Conservation (phyloP, 163 green algal genomes). For the Smithsoniella earleae region DNA sequence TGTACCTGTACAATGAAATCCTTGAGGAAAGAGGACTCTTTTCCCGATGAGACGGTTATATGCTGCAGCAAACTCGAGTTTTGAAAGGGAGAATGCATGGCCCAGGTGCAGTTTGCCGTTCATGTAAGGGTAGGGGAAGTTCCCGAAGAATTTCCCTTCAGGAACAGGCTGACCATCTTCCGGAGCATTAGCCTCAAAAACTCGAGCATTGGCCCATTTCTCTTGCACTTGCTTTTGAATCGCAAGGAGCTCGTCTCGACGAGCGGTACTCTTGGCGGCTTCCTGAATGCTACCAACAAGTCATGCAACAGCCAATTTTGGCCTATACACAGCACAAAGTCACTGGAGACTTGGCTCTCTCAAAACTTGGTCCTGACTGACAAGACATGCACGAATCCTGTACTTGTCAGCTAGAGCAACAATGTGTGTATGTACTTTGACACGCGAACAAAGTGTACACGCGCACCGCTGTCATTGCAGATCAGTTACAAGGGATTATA, state of each 20-base stretch:
- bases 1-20: slow-evolving; percentile 99
- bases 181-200: slow-evolving; percentile 79
- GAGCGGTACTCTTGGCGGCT: slow-evolving; percentile 39
- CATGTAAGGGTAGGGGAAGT: slow-evolving; percentile 99
- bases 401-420: not conserved
- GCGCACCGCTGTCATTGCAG: too few species aligned
- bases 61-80: slow-evolving; percentile 94
- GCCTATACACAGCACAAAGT: slow-evolving; percentile 8
- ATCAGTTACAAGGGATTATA: too few species aligned
- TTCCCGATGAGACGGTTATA: slow-evolving; percentile 87
- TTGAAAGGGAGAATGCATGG: slow-evolving; percentile 96
- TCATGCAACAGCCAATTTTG: not conserved
- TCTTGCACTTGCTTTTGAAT: slow-evolving; percentile 64
- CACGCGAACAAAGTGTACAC: too few species aligned
- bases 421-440: not conserved
- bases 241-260: slow-evolving; percentile 71
- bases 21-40: slow-evolving; percentile 89
- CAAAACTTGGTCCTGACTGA: not conserved
- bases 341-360: not conserved
- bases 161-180: slow-evolving; percentile 38
- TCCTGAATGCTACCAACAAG: not conserved
- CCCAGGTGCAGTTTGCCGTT: slow-evolving; percentile 97
- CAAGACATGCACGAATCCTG: too few species aligned
- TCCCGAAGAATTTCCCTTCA: slow-evolving; percentile 90
- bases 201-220: slow-evolving; percentile 64